Evolutionary conservation across 495 filamentous ascomycete genomes (phyloP).

Genomic region (Aspergillus homomorphus): DNA sequence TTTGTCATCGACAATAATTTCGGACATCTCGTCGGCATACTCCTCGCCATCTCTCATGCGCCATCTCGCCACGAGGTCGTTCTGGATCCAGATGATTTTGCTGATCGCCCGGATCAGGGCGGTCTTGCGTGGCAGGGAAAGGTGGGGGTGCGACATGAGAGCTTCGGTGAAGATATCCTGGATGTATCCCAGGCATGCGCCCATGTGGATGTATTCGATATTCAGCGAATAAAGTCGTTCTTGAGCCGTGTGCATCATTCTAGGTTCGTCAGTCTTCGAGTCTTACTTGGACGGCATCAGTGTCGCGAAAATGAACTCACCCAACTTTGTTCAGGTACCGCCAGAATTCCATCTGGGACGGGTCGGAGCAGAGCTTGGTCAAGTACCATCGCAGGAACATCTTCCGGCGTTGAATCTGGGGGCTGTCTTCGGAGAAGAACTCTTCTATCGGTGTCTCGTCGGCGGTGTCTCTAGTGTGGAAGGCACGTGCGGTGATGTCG

Average conservation of each 20-base stretch:
- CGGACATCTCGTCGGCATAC: slow-evolving; percentile 58
- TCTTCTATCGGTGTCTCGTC: slow-evolving; percentile 61
- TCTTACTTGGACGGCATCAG: background rate
- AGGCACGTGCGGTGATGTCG: slow-evolving; percentile 71
- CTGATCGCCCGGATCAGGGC: slow-evolving; percentile 62
- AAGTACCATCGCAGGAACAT: slow-evolving; percentile 73
- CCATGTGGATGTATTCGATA: slow-evolving; percentile 74
- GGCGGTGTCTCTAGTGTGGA: slow-evolving; percentile 63
- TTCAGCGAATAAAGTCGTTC: slow-evolving; percentile 63
- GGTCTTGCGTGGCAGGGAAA: slow-evolving; percentile 61
- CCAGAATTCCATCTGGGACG: slow-evolving; percentile 71
- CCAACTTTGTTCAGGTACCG: slow-evolving; percentile 77
- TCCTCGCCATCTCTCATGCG: slow-evolving; percentile 71
- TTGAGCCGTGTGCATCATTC: slow-evolving; percentile 67
- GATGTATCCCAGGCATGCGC: slow-evolving; percentile 63
- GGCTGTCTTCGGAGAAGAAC: slow-evolving; percentile 57
- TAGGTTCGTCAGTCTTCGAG: slow-evolving; percentile 19
- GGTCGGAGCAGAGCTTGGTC: slow-evolving; percentile 65
- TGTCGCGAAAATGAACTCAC: slow-evolving; percentile 23
- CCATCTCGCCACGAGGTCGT: slow-evolving; percentile 76
- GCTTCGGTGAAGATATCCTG: slow-evolving; percentile 73
- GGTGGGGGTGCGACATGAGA: slow-evolving; percentile 64
- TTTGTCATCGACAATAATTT: slow-evolving; percentile 47
- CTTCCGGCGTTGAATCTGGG: slow-evolving; percentile 71
- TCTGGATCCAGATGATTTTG: slow-evolving; percentile 71